Evolutionary conservation across 1,139 yeast genomes (phyloP).

Genomic region (Casaregolazyma lundiana): DNA sequence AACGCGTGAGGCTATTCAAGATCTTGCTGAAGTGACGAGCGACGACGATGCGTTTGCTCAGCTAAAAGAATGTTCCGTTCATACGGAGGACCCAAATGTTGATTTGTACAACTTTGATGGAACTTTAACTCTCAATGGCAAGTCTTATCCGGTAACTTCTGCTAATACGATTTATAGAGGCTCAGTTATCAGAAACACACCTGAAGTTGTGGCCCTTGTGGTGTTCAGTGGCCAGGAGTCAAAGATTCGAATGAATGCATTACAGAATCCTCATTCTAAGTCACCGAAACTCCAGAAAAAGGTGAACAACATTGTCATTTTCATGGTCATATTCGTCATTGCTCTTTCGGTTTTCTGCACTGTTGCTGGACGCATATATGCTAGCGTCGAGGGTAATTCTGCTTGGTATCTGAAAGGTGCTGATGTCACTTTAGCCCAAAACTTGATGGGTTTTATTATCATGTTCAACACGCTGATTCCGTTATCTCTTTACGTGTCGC

Average conservation of each 20-base stretch:
- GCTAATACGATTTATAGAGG: slow-evolving; percentile 87
- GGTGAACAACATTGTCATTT: slow-evolving; percentile 75
- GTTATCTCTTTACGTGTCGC: slow-evolving; percentile 86
- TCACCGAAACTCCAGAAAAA: slow-evolving; percentile 85
- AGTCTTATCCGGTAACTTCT: slow-evolving; percentile 59
- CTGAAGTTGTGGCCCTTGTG: slow-evolving; percentile 67
- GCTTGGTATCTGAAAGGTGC: slow-evolving; percentile 70
- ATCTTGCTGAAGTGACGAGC: slow-evolving; percentile 47
- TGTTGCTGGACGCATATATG: slow-evolving; percentile 64
- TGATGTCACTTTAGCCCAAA: slow-evolving; percentile 86
- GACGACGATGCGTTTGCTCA: slow-evolving; percentile 50
- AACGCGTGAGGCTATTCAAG: slow-evolving; percentile 62
- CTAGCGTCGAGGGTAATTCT: slow-evolving; percentile 38
- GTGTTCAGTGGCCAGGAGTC: slow-evolving; percentile 94
- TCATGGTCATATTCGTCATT: slow-evolving; percentile 82
- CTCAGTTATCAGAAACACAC: slow-evolving; percentile 78
- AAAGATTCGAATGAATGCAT: slow-evolving; percentile 91
- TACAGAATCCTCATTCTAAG: slow-evolving; percentile 82
- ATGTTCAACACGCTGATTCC: slow-evolving; percentile 98
- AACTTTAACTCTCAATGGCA: slow-evolving; percentile 38
- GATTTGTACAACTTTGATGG: slow-evolving; percentile 95
- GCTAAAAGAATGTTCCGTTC: slow-evolving; percentile 46
- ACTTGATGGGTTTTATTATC: slow-evolving; percentile 91
- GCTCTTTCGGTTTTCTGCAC: slow-evolving; percentile 73
- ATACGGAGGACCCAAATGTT: slow-evolving; percentile 84